Base-by-base conservation (phyloP, 2,329 filamentous ascomycete genomes). In the Atkinsonella texensis region DNA sequence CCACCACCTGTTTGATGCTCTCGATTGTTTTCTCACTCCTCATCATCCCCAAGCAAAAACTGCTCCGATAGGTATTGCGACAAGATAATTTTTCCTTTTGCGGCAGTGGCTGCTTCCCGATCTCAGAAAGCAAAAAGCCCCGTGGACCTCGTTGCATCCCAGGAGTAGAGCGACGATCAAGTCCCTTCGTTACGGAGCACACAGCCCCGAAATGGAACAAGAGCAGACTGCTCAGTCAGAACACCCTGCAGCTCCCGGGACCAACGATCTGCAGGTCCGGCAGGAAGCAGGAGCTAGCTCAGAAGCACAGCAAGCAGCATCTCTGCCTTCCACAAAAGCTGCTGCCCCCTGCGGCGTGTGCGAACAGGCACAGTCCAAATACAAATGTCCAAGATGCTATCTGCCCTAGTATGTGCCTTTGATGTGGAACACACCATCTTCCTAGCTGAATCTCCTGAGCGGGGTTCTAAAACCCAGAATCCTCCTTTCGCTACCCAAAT, bases 311-410 rank as follows among this genome's bases (percentile, higher is more conserved):
- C 48, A 44, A 28, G 15, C 40, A 2, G 10, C 31, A 15, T 11
- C 20, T 15, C 17, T 31, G 38, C 8, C 41, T 11, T n/a, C 23
- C 9, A 9, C 52, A 17, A 54, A 53, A 48, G 47, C 42, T 11
- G 47, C 57, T 42, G 57, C 59, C 17, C 55, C 63, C 2, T 84
- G 81, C 57, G 72, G 73, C 5, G 68, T 81, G 33, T 84, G 81
- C 62, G 62, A 74, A 31, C 60, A 63, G 35, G 70, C 70, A 4
- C 67, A 73, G 18, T 71, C 70, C 32, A 83, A 80, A 62, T 84
- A 84, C 65, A 84, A 81, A 59, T 84, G 81, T 55, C 70, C 77
- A n/a, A 71, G 72, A 31, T 84, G 81, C 61, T 65, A 71, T 46
- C 58, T 77, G 20, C 74, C 75, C 54, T 83, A 81, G 81, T 84